A percentile compares a stretch with the other conserved stretches of the same genome.
Evolutionary conservation across 192 early-diverging fungal species (phyloP).

Genomic region (Coemansia sp.): DNA sequence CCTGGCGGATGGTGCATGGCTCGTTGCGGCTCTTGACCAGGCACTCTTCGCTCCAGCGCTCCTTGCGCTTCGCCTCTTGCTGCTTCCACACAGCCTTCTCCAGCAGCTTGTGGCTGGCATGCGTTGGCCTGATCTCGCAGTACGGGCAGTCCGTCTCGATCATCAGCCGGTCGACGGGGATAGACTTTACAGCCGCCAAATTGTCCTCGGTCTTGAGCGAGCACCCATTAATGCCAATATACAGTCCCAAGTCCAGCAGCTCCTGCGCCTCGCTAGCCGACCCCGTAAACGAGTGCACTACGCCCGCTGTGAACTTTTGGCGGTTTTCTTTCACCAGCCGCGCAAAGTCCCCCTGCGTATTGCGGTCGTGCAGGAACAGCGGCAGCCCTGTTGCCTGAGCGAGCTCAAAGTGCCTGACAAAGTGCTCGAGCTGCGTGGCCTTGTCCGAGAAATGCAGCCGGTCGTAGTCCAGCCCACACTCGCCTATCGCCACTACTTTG

Average conservation of each 20-base stretch:
- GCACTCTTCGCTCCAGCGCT: conserved; percentile 56
- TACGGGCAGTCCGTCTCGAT: conserved; percentile 95
- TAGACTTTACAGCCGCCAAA: conserved; percentile 65
- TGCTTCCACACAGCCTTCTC: conserved; percentile 32
- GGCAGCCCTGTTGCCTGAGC: conserved; percentile 78
- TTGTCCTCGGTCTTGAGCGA: conserved; percentile 90
- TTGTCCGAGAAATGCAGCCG: conserved; percentile 81
- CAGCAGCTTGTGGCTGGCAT: conserved; percentile 74
- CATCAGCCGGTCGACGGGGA: conserved; percentile 84
- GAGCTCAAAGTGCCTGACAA: conserved; percentile 80
- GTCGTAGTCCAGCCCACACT: conserved; percentile 96
- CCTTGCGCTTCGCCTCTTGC: conserved; percentile 71
- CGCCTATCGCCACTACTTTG: conserved; percentile 89
- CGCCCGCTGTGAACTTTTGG: conserved; percentile 58
- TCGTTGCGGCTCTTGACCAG: conserved; percentile 87
- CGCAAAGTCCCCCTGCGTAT: conserved; percentile 80
- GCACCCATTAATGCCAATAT: conserved; percentile 97
- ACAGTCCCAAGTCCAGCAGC: conserved; percentile 70
- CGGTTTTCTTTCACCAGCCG: conserved; percentile 64
- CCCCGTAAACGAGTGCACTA: conserved; percentile 93
- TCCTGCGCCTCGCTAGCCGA: conserved; percentile 64
- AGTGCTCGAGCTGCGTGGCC: conserved; percentile 76
- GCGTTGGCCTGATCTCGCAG: conserved; percentile 88
- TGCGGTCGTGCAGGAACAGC: conserved; percentile 91
- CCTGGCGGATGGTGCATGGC: conserved; percentile 77